These are phyloP conservation scores for Eruca vesicaria DNA, from an alignment of 441 rosid species.

Conservation along the genomic window DNA sequence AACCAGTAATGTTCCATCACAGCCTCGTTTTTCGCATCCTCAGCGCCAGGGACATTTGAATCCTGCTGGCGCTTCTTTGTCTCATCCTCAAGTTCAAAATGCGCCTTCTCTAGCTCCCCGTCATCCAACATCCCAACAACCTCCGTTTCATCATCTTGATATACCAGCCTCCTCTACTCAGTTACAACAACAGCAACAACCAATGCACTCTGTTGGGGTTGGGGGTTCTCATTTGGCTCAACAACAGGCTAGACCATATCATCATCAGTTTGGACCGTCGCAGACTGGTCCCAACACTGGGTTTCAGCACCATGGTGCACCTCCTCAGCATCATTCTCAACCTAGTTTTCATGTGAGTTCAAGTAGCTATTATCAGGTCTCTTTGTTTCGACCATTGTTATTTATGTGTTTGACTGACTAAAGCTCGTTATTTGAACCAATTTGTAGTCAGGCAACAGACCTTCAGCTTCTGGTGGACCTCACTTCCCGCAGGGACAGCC, in stretches of 20 bases:
- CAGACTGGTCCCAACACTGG: constrained; percentile 62
- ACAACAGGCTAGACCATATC: constrained; percentile 66
- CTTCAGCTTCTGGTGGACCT: constrained; percentile 53
- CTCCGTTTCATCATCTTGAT: constrained; percentile 66
- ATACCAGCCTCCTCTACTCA: constrained; percentile 59
- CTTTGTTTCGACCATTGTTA: not conserved
- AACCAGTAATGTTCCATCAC: constrained; percentile 54
- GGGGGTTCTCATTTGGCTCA: constrained; percentile 60
- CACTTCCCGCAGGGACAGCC: constrained; percentile 74
- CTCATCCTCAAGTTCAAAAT: constrained; percentile 59
- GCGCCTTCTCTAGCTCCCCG: constrained; percentile 48
- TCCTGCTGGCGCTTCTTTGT: constrained; percentile 44
- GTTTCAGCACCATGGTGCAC: constrained; percentile 64
- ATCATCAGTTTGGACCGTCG: constrained; percentile 67
- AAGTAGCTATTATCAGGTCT: not conserved
- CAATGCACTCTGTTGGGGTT: constrained; percentile 51
- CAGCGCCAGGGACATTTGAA: constrained; percentile 67
- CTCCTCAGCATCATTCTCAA: constrained; percentile 34
- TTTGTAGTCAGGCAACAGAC: constrained; percentile 54
- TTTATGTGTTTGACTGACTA: constrained; percentile 8
- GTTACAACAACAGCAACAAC: constrained; percentile 71
- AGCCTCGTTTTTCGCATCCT: constrained; percentile 54
- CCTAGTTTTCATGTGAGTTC: constrained; percentile 54
- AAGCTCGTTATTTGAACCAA: constrained; percentile 25
- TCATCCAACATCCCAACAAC: constrained; percentile 62